Evolutionary conservation across 441 rosid species (phyloP), one percentile per base, ranked within the genome.

Genomic region (Pelargonium fulgidum): DNA sequence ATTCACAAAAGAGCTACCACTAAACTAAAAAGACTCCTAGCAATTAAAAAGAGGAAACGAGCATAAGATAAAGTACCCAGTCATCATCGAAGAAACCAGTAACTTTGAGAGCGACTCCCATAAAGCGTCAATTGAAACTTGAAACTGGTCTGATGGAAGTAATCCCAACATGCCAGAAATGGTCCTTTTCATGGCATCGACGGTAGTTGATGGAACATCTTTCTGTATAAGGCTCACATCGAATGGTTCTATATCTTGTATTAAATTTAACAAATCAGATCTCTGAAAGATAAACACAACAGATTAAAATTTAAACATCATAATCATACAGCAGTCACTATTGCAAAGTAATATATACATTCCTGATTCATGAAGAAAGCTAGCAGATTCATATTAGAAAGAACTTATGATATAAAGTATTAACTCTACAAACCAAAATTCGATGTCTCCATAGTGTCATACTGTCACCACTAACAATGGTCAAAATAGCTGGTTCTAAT

Each of bases 171-270:
- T 93, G 72, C 98, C 95, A 0, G 96, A 93, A 63, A 93, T 93
- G 39, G 97, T 93, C 81, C 97, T 84, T 79, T 93, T 93, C 92
- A 93, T 90, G 5, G 98, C 98, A 84, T 90, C 98, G 69, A 93
- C 77, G 16, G 97, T 89, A 12, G 92, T 87, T 1, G 86, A 74
- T 2, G 96, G 83, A 63, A 93, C 96, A 64, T 93, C 97, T 74
- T 84, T 91, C 66, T 93, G 98, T 65, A 93, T 91, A 16, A 89
- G 76, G 80, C 90, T 87, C 79, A 93, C 91, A 69, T 93, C 98
- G 71, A 93, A 73, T 4, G 98, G 97, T 41, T 93, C 98, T 70
- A 90, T 86, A 77, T 91, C 97, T 76, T 82, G 97, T 64, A 91
- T 89, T 74, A 88, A 80, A 79, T 84, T 81, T 20, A 86, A 71